Evolutionary conservation across 345 rosid species (phyloP).

Genomic region (Nasturtium officinale): DNA sequence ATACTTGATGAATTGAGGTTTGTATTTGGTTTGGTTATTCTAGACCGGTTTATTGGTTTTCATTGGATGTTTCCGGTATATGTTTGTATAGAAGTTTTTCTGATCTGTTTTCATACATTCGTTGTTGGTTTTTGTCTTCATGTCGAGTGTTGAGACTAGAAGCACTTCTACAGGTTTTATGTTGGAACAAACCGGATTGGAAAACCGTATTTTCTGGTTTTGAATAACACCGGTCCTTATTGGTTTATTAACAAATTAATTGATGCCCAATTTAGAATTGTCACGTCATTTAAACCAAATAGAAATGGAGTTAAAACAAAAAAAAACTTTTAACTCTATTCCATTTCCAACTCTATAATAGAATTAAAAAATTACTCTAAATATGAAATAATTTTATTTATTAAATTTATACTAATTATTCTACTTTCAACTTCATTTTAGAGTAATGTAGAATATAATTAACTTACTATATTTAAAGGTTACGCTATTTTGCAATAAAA

Average conservation of each 20-base stretch:
- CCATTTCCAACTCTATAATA: too few relatives aligned
- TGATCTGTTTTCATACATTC: neutral
- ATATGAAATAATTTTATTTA: too few relatives aligned
- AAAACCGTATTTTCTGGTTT: neutral
- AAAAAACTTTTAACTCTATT: too few relatives aligned
- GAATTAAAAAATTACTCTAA: too few relatives aligned
- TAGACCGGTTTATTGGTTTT: constrained; percentile 28
- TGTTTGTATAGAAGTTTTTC: neutral
- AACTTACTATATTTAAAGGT: too few relatives aligned
- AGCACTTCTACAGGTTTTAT: neutral
- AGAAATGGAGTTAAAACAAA: too few relatives aligned
- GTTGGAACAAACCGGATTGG: neutral
- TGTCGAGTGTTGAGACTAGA: neutral
- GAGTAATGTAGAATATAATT: too few relatives aligned
- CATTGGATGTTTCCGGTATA: constrained; percentile 15
- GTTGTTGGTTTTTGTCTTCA: neutral
- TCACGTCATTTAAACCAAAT: neutral
- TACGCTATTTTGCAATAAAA: too few relatives aligned
- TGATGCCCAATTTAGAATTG: neutral
- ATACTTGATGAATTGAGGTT: constrained; percentile 24
- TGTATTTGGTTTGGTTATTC: constrained; percentile 31
- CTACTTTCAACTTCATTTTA: too few relatives aligned
- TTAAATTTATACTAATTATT: too few relatives aligned
- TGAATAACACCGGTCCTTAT: neutral
- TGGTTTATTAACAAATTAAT: neutral